Conservation (phyloP, 345 rosid species). For the Rhizophora apiculata region DNA sequence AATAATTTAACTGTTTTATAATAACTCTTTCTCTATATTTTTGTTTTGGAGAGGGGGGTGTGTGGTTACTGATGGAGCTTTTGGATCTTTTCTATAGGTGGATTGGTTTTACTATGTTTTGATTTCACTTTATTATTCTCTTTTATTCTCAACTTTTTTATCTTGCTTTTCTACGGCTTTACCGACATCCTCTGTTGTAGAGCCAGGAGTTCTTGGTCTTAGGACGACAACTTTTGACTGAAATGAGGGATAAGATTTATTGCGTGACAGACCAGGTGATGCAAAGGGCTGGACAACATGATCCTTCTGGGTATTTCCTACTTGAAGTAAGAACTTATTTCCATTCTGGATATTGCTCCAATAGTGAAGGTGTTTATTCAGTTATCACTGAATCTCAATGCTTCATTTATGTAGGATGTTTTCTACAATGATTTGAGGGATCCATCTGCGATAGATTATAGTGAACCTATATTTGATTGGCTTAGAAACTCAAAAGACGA, state of each 20-base stretch:
- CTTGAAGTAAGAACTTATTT: conserved; percentile 52
- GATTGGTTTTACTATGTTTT: too few species aligned
- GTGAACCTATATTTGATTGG: conserved; percentile 76
- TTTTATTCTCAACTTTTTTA: neutral
- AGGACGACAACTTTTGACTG: conserved; percentile 65
- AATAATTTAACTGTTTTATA: too few species aligned
- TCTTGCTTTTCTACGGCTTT: neutral
- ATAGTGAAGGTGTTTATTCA: conserved; percentile 1
- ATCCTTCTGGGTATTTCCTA: conserved; percentile 89
- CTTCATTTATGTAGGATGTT: conserved; percentile 44
- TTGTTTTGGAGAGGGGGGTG: too few species aligned
- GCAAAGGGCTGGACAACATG: conserved; percentile 62
- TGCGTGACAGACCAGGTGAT: conserved; percentile 70
- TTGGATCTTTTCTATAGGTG: too few species aligned
- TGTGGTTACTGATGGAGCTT: too few species aligned
- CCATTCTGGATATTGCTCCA: neutral
- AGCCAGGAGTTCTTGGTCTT: conserved; percentile 82
- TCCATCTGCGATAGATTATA: conserved; percentile 56
- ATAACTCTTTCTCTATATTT: too few species aligned
- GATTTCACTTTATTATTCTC: neutral
- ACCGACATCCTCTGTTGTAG: conserved; percentile 32
- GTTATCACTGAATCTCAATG: conserved; percentile 11
- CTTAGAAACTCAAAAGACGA: conserved; percentile 65
- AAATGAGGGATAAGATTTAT: conserved; percentile 71
- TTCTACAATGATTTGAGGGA: conserved; percentile 79